Evolutionary conservation across 768 basidiomycete genomes (phyloP).

Genomic region (Suillus fuscotomentosus): DNA sequence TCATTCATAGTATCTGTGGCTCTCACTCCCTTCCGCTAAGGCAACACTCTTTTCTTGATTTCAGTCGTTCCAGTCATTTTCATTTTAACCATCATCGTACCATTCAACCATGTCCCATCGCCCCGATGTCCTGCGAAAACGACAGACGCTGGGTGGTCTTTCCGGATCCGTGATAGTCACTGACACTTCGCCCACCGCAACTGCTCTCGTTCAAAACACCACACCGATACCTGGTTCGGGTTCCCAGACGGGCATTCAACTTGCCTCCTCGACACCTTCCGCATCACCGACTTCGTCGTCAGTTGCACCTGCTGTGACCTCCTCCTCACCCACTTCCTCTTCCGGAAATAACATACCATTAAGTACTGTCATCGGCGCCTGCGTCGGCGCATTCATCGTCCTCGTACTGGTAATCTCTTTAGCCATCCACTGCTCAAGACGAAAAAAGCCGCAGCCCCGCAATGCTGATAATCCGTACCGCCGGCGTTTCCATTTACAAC

Average conservation of each 20-base stretch:
- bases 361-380: conserved; percentile 60
- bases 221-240: background rate
- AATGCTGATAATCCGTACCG: conserved; percentile 42
- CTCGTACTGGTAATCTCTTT: conserved; percentile 50
- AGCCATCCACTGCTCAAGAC: conserved; percentile 52
- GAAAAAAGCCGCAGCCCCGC: conserved; percentile 35
- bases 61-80: conserved; percentile 6
- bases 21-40: conserved; percentile 23
- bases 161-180: conserved; percentile 25
- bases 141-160: conserved; percentile 8
- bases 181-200: conserved; percentile 24
- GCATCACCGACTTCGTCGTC: conserved; percentile 1
- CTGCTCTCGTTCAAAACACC: conserved; percentile 22
- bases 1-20: background rate
- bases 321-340: conserved; percentile 12
- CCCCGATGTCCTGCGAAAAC: conserved; percentile 13
- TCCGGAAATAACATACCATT: conserved; percentile 26
- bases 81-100: background rate
- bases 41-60: conserved; percentile 18
- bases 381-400: conserved; percentile 56
- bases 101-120: conserved; percentile 16
- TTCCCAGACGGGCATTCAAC: conserved; percentile 13
- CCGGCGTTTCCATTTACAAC: conserved; percentile 41
- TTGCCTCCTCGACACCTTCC: conserved; percentile 8
- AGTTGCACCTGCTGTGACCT: conserved; percentile 12